phyloP scores from a whole-genome alignment of 2,329 filamentous ascomycete species.

The Fusarium torulosum region DNA sequence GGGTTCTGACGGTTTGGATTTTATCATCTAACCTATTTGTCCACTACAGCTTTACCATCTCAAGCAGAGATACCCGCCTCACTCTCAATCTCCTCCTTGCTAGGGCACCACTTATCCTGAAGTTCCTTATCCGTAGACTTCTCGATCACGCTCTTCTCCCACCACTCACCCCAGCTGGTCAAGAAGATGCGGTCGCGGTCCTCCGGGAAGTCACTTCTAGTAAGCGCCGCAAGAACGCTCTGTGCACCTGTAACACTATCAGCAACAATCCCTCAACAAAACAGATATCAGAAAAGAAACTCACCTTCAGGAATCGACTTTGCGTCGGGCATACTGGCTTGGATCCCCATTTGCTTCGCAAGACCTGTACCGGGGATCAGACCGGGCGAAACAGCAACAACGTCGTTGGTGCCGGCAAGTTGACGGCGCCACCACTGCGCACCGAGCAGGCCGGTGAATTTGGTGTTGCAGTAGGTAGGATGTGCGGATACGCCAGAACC shows the following conservation, averaged over 20 bases:
- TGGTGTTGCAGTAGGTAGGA: conserved; percentile 58
- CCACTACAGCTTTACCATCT: no score
- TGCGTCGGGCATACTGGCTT: conserved; percentile 59
- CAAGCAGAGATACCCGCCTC: conserved; percentile 50
- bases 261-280: conserved; percentile 5
- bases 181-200: conserved; percentile 66
- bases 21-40: no score
- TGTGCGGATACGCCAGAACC: conserved; percentile 51
- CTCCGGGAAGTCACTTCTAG: conserved; percentile 60
- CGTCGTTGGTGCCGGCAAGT: conserved; percentile 57
- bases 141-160: conserved; percentile 59
- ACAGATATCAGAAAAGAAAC: neutral
- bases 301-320: conserved; percentile 62
- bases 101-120: conserved; percentile 65
- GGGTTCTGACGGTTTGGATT: no score
- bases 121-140: conserved; percentile 59
- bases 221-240: conserved; percentile 61
- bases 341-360: conserved; percentile 49
- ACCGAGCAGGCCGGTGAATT: conserved; percentile 64
- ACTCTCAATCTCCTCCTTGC: conserved; percentile 62
- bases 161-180: conserved; percentile 70
- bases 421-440: conserved; percentile 69
- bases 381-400: conserved; percentile 67
- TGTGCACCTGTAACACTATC: conserved; percentile 55
- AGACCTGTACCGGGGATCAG: conserved; percentile 64